Evolutionary conservation across 1,139 yeast species (phyloP).

Genomic region (Kodamaea plutei): DNA sequence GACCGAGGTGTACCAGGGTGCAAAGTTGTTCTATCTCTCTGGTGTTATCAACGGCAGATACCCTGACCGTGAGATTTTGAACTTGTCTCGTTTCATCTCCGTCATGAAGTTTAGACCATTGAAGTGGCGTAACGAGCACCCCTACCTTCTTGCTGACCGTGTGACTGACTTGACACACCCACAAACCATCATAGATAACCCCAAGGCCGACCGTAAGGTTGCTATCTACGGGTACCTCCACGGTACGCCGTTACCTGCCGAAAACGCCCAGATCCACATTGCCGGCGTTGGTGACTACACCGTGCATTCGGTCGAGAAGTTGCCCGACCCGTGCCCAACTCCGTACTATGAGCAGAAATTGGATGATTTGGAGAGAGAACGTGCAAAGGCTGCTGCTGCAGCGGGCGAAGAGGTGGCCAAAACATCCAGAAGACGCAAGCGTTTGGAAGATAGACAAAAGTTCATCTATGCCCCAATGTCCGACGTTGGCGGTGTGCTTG

Average conservation of each 20-base stretch:
- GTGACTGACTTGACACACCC: slow-evolving; percentile 97
- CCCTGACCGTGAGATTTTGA: slow-evolving; percentile 93
- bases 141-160: slow-evolving; percentile 87
- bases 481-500: slow-evolving; percentile 95
- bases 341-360: slow-evolving; percentile 85
- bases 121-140: slow-evolving; percentile 98
- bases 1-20: slow-evolving; percentile 99
- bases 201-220: slow-evolving; percentile 82
- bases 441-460: slow-evolving; percentile 91
- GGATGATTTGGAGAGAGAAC: slow-evolving; percentile 74
- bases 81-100: slow-evolving; percentile 85
- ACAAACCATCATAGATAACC: slow-evolving; percentile 66
- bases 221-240: slow-evolving; percentile 93
- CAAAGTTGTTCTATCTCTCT: slow-evolving; percentile 87
- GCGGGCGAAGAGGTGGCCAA: slow-evolving; percentile 54
- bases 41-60: slow-evolving; percentile 97
- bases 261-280: slow-evolving; percentile 81
- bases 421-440: slow-evolving; percentile 69
- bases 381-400: slow-evolving; percentile 57
- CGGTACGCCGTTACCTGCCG: slow-evolving; percentile 78
- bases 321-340: slow-evolving; percentile 99
- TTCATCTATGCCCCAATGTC: slow-evolving; percentile 98
- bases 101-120: slow-evolving; percentile 98
- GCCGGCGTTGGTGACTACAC: slow-evolving; percentile 94
- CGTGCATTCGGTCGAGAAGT: slow-evolving; percentile 72